Conservation (phyloP, 2,329 filamentous ascomycete species). For the Chalaropsis ovoidea region DNA sequence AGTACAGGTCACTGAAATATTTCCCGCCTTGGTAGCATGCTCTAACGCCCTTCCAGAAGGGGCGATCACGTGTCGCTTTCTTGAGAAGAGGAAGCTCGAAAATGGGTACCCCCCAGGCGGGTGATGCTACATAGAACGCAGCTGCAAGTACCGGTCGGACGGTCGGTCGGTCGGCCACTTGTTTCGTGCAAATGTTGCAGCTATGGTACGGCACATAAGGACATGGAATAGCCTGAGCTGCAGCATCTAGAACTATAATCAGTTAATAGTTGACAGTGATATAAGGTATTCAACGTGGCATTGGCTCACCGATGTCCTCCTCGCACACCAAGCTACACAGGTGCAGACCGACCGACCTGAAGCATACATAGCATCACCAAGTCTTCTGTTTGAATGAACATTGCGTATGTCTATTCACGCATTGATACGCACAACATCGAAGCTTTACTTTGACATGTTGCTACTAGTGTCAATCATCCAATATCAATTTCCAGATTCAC, state of each 20-base stretch:
- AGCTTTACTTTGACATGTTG: neutral
- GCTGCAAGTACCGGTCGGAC: conserved; percentile 1
- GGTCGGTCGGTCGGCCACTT: neutral
- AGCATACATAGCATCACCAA: too few species aligned
- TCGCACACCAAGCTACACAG: too few species aligned
- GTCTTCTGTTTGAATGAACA: too few species aligned
- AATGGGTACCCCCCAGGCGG: neutral
- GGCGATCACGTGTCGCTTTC: neutral
- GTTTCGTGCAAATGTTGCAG: neutral
- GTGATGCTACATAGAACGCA: conserved; percentile 7
- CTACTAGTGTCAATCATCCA: neutral
- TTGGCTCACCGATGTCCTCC: too few species aligned
- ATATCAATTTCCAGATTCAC: neutral
- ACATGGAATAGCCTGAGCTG: too few species aligned
- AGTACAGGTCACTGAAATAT: neutral
- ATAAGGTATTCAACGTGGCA: too few species aligned
- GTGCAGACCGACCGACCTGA: too few species aligned
- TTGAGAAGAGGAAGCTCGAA: neutral
- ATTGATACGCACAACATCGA: neutral
- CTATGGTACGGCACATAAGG: neutral
- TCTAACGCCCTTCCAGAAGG: conserved; percentile 10
- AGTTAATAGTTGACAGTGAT: too few species aligned
- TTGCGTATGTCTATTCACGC: neutral
- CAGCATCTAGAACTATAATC: too few species aligned
- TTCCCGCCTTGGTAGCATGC: neutral